These are phyloP conservation scores for Lolium rigidum DNA, from an alignment of 176 grass and related monocot genomes.

Conservation along the genomic window DNA sequence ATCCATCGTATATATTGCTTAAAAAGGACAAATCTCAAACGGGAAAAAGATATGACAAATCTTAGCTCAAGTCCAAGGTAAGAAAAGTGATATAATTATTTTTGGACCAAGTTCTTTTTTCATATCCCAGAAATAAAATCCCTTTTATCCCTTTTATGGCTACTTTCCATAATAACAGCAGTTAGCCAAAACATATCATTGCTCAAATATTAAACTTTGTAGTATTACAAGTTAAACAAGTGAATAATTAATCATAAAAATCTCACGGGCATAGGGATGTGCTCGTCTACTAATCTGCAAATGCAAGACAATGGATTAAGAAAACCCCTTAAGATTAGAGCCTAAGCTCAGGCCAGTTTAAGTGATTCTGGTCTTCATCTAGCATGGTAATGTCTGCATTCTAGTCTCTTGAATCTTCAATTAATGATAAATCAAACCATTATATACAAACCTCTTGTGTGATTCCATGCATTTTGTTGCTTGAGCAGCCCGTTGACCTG, in stretches of 20 bases:
- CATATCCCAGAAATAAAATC: no score
- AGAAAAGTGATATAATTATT: neutral
- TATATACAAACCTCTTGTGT: conserved; percentile 19
- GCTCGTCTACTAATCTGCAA: neutral
- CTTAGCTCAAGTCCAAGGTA: neutral
- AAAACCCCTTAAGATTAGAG: neutral
- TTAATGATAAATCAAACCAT: neutral
- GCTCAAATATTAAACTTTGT: neutral
- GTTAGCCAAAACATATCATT: neutral
- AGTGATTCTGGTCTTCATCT: neutral
- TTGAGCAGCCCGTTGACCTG: neutral
- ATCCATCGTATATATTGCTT: neutral
- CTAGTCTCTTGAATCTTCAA: neutral
- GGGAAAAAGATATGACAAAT: neutral
- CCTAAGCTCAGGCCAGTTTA: neutral
- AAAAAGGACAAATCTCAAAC: neutral
- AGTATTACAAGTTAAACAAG: neutral
- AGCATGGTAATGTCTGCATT: neutral
- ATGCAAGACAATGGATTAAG: neutral
- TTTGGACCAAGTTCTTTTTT: no score
- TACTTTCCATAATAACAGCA: neutral
- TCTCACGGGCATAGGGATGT: neutral
- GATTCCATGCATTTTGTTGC: conserved; percentile 11
- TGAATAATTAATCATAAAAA: neutral
- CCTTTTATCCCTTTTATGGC: neutral